Evolutionary conservation across 352 stramenopile species (phyloP).

Genomic region (Globisporangium iwayamae): DNA sequence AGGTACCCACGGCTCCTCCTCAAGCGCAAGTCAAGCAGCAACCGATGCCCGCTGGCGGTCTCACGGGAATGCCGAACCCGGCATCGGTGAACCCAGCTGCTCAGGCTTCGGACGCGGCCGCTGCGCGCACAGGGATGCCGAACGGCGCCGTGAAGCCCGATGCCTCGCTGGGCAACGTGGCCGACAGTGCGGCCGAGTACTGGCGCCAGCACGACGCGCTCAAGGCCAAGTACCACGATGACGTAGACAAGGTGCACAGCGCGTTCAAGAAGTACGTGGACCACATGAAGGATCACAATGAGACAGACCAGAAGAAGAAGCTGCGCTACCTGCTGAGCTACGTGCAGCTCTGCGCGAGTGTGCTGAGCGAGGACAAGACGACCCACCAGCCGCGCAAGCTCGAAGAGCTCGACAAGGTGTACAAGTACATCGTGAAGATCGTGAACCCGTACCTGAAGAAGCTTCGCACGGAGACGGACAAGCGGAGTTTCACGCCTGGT

Average conservation of each 20-base stretch:
- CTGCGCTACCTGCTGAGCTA: slow-evolving; percentile 81
- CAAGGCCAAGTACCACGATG: slow-evolving; percentile 76
- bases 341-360: slow-evolving; percentile 73
- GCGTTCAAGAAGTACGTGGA: slow-evolving; percentile 87
- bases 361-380: slow-evolving; percentile 74
- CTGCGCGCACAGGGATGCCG: slow-evolving; percentile 1
- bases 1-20: slow-evolving; percentile 6
- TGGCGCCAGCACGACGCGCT: slow-evolving; percentile 75
- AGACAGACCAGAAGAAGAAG: slow-evolving; percentile 87
- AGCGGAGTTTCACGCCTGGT: slow-evolving; percentile 42
- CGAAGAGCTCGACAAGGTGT: slow-evolving; percentile 83
- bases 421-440: slow-evolving; percentile 89
- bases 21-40: slow-evolving; percentile 20
- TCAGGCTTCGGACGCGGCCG: not conserved
- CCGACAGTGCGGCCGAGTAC: slow-evolving; percentile 62
- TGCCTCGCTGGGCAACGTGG: slow-evolving; percentile 19
- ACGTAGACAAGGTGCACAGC: slow-evolving; percentile 84
- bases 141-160: slow-evolving; percentile 10
- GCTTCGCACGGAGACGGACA: slow-evolving; percentile 74
- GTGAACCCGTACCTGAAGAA: slow-evolving; percentile 87
- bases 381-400: slow-evolving; percentile 70
- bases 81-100: slow-evolving; percentile 1
- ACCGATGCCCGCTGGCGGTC: not conserved
- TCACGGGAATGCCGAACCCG: slow-evolving; percentile 19
- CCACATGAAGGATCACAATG: slow-evolving; percentile 84